Evolutionary conservation across 1,284 basidiomycete genomes (phyloP).

Genomic region (Malassezia brasiliensis): DNA sequence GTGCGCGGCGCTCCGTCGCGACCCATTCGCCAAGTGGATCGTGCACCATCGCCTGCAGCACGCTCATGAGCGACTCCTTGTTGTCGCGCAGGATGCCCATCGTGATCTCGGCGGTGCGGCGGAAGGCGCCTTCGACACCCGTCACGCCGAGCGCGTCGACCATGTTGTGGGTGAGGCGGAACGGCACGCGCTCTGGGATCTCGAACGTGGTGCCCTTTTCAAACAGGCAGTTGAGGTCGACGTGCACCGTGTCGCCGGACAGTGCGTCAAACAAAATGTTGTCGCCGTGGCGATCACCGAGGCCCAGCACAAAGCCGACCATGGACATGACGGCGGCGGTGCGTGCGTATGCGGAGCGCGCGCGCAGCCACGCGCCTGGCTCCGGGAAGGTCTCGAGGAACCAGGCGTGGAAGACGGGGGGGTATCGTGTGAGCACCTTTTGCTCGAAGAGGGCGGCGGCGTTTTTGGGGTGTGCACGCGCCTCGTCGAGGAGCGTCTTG

Average conservation of each 20-base stretch:
- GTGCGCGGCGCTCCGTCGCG: constrained; percentile 51
- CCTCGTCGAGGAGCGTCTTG: constrained; percentile 56
- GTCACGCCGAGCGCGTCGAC: constrained; percentile 87
- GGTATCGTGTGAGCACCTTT: constrained; percentile 56
- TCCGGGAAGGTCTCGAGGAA: constrained; percentile 94
- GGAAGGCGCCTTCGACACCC: constrained; percentile 86
- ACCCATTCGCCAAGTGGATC: constrained; percentile 97
- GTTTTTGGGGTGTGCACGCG: constrained; percentile 53
- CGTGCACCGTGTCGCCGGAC: constrained; percentile 86
- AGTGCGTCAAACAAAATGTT: constrained; percentile 87
- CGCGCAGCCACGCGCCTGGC: constrained; percentile 84
- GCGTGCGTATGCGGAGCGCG: constrained; percentile 72
- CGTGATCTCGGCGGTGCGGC: constrained; percentile 83
- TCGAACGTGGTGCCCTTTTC: constrained; percentile 83
- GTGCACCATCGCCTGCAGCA: constrained; percentile 93
- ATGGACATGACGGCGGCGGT: constrained; percentile 97
- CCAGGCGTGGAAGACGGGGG: constrained; percentile 92
- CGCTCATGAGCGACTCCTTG: constrained; percentile 87
- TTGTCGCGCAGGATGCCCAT: constrained; percentile 78
- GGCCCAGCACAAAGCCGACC: constrained; percentile 90
- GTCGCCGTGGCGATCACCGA: constrained; percentile 95
- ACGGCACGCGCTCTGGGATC: constrained; percentile 85
- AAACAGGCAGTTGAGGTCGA: constrained; percentile 97
- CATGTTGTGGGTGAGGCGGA: constrained; percentile 88
- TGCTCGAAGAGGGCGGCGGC: constrained; percentile 57